Base-by-base conservation (phyloP, 2,329 filamentous ascomycete genomes). In the Clonostachys solani region DNA sequence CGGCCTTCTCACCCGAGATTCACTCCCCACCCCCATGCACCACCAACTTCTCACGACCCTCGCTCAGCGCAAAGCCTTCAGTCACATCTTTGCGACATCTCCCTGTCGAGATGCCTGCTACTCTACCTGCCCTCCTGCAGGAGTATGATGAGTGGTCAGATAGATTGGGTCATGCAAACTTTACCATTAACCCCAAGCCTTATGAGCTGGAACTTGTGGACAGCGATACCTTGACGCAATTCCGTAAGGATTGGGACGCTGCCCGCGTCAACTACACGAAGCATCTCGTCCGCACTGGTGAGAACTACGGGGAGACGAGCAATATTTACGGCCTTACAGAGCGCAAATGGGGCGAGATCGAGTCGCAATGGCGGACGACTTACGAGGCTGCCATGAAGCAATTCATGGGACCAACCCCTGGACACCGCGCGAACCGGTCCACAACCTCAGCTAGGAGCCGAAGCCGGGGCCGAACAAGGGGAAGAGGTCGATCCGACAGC, bases 101-200 rank as follows among this genome's bases (percentile, higher is more conserved):
- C 73, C n/a, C 43, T 3, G 16, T 79, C 5, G 77, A 67, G 55
- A 69, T 63, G 55, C 78, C 64, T 45, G 71, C 78, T 35, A 74
- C 79, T 5, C 80, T 87, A 15, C 80, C 84, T 5, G 77, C 80
- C 5, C 81, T 91, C 52, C 71, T 84, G 33, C 81, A 87, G 47
- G 81, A 83, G 6, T 76, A 84, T 44, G 90, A 95, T 61, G 83
- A 86, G 54, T 96, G 92, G 92, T 86, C 89, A 1, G 81, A 86
- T 59, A 83, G 83, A 48, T 80, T 97, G 13, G 92, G 92, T 29
- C 92, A 97, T 62, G 92, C 92, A 53, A 96, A 97, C 70, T 96
- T 95, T 64, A 92, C 81, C 57, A 95, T 97, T 56, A 72, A 81
- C 18, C 92, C 92, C 0, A 81, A 85, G 61, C 92, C 92, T 0